Conservation (phyloP, 83 land plant species). For the Picea mariana region DNA sequence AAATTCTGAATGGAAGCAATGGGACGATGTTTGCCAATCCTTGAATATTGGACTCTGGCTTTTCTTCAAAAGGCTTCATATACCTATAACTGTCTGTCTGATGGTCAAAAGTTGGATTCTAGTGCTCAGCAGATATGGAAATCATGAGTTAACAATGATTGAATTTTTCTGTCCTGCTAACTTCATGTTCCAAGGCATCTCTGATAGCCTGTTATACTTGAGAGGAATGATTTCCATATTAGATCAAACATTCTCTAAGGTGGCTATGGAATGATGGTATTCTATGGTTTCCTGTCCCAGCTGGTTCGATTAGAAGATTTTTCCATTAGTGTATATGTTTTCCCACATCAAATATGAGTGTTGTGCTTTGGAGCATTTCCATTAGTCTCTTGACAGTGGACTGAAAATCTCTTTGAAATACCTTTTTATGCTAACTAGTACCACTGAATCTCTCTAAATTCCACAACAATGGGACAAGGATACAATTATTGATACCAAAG, state of each 20-base stretch:
- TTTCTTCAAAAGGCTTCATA: no score
- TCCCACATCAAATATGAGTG: not conserved
- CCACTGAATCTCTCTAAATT: not conserved
- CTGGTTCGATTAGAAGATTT: not conserved
- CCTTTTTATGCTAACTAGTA: not conserved
- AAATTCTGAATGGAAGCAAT: no score
- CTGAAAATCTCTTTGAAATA: not conserved
- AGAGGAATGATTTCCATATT: no score
- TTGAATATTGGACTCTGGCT: no score
- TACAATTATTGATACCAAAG: not conserved
- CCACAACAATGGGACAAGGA: not conserved
- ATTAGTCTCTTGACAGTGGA: not conserved
- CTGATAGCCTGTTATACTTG: no score
- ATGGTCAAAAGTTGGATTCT: no score
- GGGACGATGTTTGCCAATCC: no score
- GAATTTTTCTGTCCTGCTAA: no score
- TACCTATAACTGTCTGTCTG: no score
- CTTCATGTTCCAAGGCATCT: no score
- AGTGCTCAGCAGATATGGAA: no score
- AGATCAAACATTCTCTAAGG: not conserved
- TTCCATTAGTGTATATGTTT: not conserved
- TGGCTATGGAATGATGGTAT: not conserved
- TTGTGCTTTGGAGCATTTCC: not conserved
- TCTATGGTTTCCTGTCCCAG: not conserved
- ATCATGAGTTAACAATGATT: no score